phyloP scores from a whole-genome alignment of 257 asterid species.

The Solanum commersonii region DNA sequence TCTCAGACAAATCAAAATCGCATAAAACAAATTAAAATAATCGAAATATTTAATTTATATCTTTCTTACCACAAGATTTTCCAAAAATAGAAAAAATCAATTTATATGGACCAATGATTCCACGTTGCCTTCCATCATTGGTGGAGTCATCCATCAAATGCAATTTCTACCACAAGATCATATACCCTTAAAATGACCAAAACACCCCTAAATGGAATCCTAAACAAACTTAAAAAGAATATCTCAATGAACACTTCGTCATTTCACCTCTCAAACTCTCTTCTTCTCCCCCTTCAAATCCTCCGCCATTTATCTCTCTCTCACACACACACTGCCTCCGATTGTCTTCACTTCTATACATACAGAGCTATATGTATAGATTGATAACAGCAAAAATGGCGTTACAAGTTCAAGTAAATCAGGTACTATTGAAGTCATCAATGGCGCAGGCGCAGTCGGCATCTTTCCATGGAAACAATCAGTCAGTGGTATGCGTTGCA shows the following conservation, averaged over 20 bases:
- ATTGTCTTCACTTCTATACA: too few species aligned
- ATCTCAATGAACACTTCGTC: slow-evolving; percentile 23
- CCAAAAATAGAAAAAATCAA: not conserved
- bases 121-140: not conserved
- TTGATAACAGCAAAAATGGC: slow-evolving; percentile 32
- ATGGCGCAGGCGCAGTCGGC: not conserved
- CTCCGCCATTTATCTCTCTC: slow-evolving; percentile 2
- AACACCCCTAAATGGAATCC: not conserved
- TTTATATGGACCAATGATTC: not conserved
- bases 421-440: slow-evolving; percentile 32
- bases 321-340: not conserved
- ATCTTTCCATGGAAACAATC: slow-evolving; percentile 26
- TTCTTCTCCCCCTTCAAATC: not conserved
- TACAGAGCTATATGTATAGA: not conserved
- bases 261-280: not conserved
- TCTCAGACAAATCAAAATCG: too few species aligned
- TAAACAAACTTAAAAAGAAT: not conserved
- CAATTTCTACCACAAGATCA: not conserved
- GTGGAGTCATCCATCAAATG: not conserved
- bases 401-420: slow-evolving; percentile 44
- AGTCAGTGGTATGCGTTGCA: slow-evolving; percentile 30
- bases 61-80: not conserved
- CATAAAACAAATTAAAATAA: not conserved
- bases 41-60: not conserved
- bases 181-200: not conserved